Conservation (phyloP, 2,329 filamentous ascomycete genomes). For the Alternaria sp. region DNA sequence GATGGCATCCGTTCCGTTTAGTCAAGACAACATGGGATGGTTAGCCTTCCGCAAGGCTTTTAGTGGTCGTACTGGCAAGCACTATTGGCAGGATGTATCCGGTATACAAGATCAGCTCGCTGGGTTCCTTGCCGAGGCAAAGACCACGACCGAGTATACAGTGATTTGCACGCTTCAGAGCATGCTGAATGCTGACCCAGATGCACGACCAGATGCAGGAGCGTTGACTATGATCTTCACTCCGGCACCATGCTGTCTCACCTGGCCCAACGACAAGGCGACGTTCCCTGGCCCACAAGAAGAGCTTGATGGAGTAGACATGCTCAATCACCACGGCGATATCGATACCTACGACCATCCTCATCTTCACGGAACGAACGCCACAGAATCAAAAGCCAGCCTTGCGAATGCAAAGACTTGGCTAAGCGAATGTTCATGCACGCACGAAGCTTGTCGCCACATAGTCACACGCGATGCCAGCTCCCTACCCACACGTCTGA, state of each 20-base stretch:
- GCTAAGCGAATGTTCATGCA: slow-evolving; percentile 40
- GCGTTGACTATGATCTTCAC: slow-evolving; percentile 45
- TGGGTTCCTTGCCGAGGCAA: slow-evolving; percentile 30
- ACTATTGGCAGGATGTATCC: slow-evolving; percentile 48
- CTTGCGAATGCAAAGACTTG: slow-evolving; percentile 36
- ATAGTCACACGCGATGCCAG: slow-evolving; percentile 8
- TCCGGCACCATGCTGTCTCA: slow-evolving; percentile 49
- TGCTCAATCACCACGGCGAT: slow-evolving; percentile 30
- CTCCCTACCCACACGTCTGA: slow-evolving; percentile 43
- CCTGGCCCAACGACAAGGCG: slow-evolving; percentile 47
- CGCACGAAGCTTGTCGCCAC: slow-evolving; percentile 39
- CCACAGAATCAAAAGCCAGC: slow-evolving; percentile 9
- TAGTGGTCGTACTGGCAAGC: slow-evolving; percentile 41
- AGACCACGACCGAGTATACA: slow-evolving; percentile 30
- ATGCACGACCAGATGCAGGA: slow-evolving; percentile 42
- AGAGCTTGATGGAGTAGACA: slow-evolving; percentile 40
- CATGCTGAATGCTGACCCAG: slow-evolving; percentile 43
- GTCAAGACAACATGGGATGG: slow-evolving; percentile 36
- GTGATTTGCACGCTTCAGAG: slow-evolving; percentile 41
- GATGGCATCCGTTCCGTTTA: slow-evolving; percentile 69
- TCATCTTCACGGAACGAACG: slow-evolving; percentile 5
- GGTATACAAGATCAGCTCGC: slow-evolving; percentile 40
- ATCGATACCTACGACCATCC: slow-evolving; percentile 28
- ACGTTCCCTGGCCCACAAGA: slow-evolving; percentile 45
- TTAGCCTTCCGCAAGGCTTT: slow-evolving; percentile 40